A percentile compares a stretch with the other conserved stretches of the same genome.
Evolutionary conservation across 176 grass and related monocot genomes (phyloP).

Genomic region (Puya raimondii): DNA sequence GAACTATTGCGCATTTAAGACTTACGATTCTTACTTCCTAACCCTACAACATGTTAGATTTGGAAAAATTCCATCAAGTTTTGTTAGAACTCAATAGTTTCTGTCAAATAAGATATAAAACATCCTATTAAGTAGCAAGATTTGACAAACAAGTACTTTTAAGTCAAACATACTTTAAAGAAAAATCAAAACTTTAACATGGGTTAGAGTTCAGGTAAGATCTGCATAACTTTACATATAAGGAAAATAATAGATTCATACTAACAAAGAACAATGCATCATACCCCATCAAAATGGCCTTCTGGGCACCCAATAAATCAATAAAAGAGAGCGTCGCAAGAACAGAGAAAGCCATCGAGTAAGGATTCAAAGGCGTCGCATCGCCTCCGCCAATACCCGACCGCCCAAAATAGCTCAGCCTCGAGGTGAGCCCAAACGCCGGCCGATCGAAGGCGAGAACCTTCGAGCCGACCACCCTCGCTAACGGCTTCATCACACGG

Average conservation of each 20-base stretch:
- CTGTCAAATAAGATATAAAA: too few relatives aligned
- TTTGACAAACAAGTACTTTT: too few relatives aligned
- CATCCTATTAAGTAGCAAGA: too few relatives aligned
- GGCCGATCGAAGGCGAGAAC: conserved; percentile 90
- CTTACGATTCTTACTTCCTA: too few relatives aligned
- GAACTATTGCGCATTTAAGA: too few relatives aligned
- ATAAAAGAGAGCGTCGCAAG: conserved; percentile 65
- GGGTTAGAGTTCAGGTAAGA: not conserved
- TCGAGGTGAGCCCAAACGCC: conserved; percentile 66
- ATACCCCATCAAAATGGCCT: conserved; percentile 73
- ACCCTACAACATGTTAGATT: too few relatives aligned
- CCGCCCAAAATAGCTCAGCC: conserved; percentile 6
- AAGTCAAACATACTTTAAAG: too few relatives aligned
- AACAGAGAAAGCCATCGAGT: conserved; percentile 75
- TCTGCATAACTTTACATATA: not conserved
- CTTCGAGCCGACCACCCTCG: conserved; percentile 41
- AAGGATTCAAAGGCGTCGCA: conserved; percentile 55
- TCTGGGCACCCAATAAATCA: conserved; percentile 36
- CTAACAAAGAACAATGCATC: not conserved
- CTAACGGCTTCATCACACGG: conserved; percentile 51
- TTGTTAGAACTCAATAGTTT: too few relatives aligned
- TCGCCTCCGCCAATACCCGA: not conserved
- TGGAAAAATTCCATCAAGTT: too few relatives aligned
- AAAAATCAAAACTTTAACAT: too few relatives aligned
- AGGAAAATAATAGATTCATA: not conserved